Evolutionary conservation across 257 asterid genomes (phyloP).

Genomic region (Jaltomata sinuosa): DNA sequence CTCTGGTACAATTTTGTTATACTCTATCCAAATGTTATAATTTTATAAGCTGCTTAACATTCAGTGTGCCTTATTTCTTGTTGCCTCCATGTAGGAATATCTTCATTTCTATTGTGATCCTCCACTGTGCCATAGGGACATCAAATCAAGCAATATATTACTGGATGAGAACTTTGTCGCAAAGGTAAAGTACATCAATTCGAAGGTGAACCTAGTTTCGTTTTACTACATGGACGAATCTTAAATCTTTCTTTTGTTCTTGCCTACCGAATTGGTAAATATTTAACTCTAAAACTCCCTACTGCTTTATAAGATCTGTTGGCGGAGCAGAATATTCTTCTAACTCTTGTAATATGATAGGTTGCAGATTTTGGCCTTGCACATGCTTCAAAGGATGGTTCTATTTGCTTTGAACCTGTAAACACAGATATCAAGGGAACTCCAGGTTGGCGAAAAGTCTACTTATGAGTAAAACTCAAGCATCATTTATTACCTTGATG

Average conservation of each 20-base stretch:
- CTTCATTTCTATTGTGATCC: conserved; percentile 94
- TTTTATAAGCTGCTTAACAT: not conserved
- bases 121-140: conserved; percentile 92
- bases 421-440: conserved; percentile 92
- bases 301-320: not conserved
- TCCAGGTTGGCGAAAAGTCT: conserved; percentile 46
- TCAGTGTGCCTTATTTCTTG: not conserved
- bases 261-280: not conserved
- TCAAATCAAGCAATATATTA: conserved; percentile 87
- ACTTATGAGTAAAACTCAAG: not conserved
- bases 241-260: not conserved
- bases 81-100: conserved; percentile 60
- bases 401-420: conserved; percentile 84
- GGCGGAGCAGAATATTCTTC: not conserved
- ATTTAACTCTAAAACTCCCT: not conserved
- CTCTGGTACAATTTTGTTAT: conserved; percentile 45
- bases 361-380: conserved; percentile 97
- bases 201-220: not conserved
- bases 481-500: not conserved
- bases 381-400: conserved; percentile 92
- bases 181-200: conserved; percentile 41
- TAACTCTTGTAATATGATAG: conserved; percentile 17
- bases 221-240: not conserved
- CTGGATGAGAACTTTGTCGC: conserved; percentile 74
- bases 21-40: not conserved